Conservation (phyloP, 1,139 yeast species). For the Debaryomycetaceae sp. region DNA sequence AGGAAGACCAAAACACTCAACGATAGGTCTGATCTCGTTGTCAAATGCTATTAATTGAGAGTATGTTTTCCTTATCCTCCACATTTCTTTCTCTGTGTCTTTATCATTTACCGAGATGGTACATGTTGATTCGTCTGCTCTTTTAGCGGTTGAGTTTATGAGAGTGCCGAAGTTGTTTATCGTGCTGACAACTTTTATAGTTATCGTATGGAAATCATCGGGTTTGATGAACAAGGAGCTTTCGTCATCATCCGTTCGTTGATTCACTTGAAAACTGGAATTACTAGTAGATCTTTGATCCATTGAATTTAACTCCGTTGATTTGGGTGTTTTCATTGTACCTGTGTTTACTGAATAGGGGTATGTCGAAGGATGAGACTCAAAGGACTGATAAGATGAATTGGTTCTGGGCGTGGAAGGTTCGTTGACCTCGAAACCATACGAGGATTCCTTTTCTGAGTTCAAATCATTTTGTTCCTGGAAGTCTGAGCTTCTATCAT, state of each 20-base stretch:
- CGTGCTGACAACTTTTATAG: conserved; percentile 57
- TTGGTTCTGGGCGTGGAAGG: not conserved
- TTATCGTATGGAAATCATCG: conserved; percentile 59
- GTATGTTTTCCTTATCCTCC: conserved; percentile 64
- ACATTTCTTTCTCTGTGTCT: conserved; percentile 59
- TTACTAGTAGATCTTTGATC: conserved; percentile 3
- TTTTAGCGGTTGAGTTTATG: conserved; percentile 22
- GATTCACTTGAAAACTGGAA: conserved; percentile 24
- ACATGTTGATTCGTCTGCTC: conserved; percentile 55
- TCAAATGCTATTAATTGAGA: conserved; percentile 57
- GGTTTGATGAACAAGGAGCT: conserved; percentile 58
- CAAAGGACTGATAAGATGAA: not conserved
- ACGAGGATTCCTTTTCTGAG: not conserved
- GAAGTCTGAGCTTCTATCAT: not conserved
- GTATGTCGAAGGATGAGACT: not conserved
- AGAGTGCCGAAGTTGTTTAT: conserved; percentile 40
- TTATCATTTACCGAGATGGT: conserved; percentile 61
- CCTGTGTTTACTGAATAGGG: not conserved
- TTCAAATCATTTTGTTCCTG: not conserved
- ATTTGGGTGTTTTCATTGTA: conserved; percentile 2
- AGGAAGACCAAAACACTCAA: conserved; percentile 61
- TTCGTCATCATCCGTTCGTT: conserved; percentile 26
- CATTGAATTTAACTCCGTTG: conserved; percentile 2
- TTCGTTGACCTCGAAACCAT: not conserved
- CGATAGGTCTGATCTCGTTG: conserved; percentile 49